Conservation (phyloP, 2,329 filamentous ascomycete species). For the Penicillium fuscoglaucum region DNA sequence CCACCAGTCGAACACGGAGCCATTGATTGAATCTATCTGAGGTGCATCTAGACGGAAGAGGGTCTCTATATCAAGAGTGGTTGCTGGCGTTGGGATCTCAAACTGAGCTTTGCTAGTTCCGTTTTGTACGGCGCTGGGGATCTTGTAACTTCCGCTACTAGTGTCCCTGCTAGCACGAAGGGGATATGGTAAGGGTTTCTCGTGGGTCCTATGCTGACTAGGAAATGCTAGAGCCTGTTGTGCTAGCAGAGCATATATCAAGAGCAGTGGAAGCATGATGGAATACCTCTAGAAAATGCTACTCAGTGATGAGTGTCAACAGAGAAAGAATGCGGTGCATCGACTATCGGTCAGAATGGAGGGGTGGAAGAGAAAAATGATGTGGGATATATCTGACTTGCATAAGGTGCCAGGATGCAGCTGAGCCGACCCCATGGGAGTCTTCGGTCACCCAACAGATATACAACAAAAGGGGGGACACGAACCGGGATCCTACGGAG, state of each 20-base stretch:
- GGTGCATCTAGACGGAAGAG: slow-evolving; percentile 29
- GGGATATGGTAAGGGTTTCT: background rate
- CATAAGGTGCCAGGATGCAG: background rate
- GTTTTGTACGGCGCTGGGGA: slow-evolving; percentile 14
- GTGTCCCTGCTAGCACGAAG: background rate
- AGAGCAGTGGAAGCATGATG: background rate
- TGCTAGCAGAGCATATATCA: background rate
- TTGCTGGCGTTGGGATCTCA: slow-evolving; percentile 10
- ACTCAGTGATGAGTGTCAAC: background rate
- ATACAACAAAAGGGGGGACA: background rate
- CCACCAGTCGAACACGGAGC: slow-evolving; percentile 43
- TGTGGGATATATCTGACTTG: background rate
- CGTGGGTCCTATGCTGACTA: background rate
- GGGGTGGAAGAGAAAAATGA: background rate
- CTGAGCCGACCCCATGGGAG: background rate
- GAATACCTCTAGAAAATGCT: background rate
- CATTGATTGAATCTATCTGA: slow-evolving; percentile 29
- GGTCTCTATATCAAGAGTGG: background rate
- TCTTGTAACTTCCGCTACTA: slow-evolving; percentile 4
- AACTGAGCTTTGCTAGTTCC: slow-evolving; percentile 11
- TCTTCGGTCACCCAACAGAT: background rate
- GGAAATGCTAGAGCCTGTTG: background rate
- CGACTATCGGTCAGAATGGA: background rate
- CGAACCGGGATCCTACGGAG: background rate
- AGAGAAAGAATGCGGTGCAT: background rate